Percentiles rank a stretch among this genome's conserved stretches.
Evolutionary conservation across 192 early-diverging fungal species (phyloP).

Genomic region (Chytriomyces sp.): DNA sequence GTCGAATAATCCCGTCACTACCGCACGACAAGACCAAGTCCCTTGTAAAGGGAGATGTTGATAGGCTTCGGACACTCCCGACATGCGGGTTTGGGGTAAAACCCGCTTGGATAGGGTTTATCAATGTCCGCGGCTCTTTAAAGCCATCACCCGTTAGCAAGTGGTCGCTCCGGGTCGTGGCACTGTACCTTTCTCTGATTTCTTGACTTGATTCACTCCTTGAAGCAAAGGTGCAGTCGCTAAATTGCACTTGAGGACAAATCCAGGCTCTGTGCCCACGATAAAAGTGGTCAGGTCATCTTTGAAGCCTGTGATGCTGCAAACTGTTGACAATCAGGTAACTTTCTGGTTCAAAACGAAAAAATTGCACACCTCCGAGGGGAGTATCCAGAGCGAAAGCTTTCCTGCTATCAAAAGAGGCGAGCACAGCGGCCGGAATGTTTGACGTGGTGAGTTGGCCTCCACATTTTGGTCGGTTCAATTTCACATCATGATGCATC

Average conservation of each 20-base stretch:
- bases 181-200: slow-evolving; percentile 15
- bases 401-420: slow-evolving; percentile 10
- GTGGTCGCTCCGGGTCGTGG: background rate
- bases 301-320: slow-evolving; percentile 19
- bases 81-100: slow-evolving; percentile 41
- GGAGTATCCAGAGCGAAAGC: slow-evolving; percentile 10
- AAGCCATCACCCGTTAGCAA: background rate
- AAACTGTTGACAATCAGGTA: slow-evolving; percentile 14
- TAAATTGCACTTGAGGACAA: slow-evolving; percentile 42
- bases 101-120: slow-evolving; percentile 35
- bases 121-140: background rate
- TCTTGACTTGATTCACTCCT: background rate
- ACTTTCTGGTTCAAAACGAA: background rate
- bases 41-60: slow-evolving; percentile 47
- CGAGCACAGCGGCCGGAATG: slow-evolving; percentile 21
- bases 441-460: slow-evolving; percentile 13
- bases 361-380: slow-evolving; percentile 17
- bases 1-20: slow-evolving; percentile 42
- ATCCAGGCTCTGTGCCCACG: slow-evolving; percentile 50
- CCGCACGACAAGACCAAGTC: slow-evolving; percentile 48
- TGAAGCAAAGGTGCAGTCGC: slow-evolving; percentile 6
- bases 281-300: slow-evolving; percentile 30
- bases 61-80: slow-evolving; percentile 41
- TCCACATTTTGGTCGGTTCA: slow-evolving; percentile 33
- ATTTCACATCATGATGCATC: slow-evolving; percentile 25